Percentiles rank a stretch among this genome's conserved stretches.
These are phyloP conservation scores for Roridomyces roridus DNA, from an alignment of 768 basidiomycete species.

Conservation along the genomic window DNA sequence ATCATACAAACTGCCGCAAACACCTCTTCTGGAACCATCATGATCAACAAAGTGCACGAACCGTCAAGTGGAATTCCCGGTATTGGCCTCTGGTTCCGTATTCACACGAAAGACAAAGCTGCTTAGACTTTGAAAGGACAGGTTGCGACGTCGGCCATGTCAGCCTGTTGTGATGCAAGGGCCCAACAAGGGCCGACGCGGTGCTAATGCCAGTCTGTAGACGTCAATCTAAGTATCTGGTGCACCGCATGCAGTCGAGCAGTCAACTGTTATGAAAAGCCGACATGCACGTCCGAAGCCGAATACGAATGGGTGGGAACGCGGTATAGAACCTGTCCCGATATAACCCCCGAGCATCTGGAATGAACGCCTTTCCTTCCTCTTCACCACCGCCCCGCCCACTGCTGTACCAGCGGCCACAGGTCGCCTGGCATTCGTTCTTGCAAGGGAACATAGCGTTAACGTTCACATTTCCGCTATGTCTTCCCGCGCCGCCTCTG, in stretches of 20 bases:
- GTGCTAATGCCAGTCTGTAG: not conserved
- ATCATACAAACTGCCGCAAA: too few relatives aligned
- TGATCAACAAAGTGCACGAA: too few relatives aligned
- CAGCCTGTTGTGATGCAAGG: constrained; percentile 7
- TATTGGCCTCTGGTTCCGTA: too few relatives aligned
- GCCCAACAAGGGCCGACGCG: not conserved
- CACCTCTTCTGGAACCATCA: too few relatives aligned
- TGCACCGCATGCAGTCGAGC: constrained; percentile 8
- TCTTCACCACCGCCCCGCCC: not conserved
- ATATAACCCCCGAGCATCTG: constrained; percentile 7
- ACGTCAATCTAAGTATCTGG: not conserved
- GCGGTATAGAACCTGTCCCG: not conserved
- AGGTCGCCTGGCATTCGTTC: too few relatives aligned
- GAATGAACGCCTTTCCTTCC: not conserved
- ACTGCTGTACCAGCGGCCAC: not conserved
- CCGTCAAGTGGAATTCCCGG: too few relatives aligned
- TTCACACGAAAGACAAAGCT: too few relatives aligned
- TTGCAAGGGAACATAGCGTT: not conserved
- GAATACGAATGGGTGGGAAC: not conserved
- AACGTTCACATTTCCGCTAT: constrained; percentile 9
- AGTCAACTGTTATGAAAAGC: constrained; percentile 4
- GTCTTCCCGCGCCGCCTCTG: constrained; percentile 23
- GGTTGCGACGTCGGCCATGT: too few relatives aligned
- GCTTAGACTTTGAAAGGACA: too few relatives aligned
- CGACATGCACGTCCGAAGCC: not conserved